Conservation (phyloP, 306 rosid species). For the Trifolium dubium region DNA sequence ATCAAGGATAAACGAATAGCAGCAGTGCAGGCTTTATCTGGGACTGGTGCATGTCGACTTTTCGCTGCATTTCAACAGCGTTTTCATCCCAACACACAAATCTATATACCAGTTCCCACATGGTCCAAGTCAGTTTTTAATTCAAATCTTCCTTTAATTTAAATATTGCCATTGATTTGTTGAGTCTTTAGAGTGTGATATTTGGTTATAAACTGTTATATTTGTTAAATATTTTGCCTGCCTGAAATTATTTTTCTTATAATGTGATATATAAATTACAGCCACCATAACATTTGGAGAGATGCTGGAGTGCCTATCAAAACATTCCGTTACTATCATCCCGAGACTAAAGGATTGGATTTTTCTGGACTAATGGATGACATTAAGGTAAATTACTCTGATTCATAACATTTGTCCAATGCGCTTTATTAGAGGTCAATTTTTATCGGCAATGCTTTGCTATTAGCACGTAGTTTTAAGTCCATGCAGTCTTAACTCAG, state of each 20-base stretch:
- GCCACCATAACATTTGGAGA: constrained; percentile 99
- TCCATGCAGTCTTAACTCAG: not conserved
- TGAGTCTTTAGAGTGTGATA: constrained; percentile 21
- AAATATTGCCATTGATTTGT: constrained; percentile 12
- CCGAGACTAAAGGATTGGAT: constrained; percentile 90
- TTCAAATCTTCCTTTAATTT: constrained; percentile 23
- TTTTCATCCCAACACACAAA: constrained; percentile 76
- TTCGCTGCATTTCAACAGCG: constrained; percentile 96
- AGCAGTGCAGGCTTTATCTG: constrained; percentile 92
- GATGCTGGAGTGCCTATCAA: constrained; percentile 84
- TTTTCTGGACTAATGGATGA: constrained; percentile 81
- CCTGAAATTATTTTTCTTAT: constrained; percentile 35
- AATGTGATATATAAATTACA: constrained; percentile 49
- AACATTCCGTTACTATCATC: constrained; percentile 87
- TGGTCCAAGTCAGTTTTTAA: constrained; percentile 80
- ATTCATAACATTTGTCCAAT: constrained; percentile 14
- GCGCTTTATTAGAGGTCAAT: not conserved
- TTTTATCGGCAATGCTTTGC: constrained; percentile 28
- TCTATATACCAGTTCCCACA: constrained; percentile 87
- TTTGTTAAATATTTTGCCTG: constrained; percentile 13
- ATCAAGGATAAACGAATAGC: constrained; percentile 92
- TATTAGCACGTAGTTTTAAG: constrained; percentile 28
- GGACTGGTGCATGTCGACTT: constrained; percentile 96
- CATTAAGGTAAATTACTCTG: constrained; percentile 49
- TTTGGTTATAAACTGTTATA: not conserved